These are phyloP conservation scores for Saturnispora ahearnii DNA, from an alignment of 805 yeast genomes.

Conservation along the genomic window DNA sequence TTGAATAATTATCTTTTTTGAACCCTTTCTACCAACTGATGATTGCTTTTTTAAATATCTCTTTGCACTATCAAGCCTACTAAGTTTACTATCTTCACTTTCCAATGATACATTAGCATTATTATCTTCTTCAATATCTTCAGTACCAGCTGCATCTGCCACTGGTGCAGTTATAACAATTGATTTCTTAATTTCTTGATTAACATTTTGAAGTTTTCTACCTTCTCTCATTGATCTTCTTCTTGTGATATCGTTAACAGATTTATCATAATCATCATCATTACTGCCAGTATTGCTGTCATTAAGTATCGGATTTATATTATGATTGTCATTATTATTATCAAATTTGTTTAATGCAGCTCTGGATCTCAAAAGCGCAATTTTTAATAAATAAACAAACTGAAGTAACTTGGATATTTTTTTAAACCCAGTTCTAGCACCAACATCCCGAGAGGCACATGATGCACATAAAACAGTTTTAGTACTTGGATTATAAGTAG, in stretches of 20 bases:
- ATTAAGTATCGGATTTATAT: neutral
- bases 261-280: slow-evolving; percentile 49
- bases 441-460: slow-evolving; percentile 48
- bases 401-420: slow-evolving; percentile 64
- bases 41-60: slow-evolving; percentile 4
- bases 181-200: slow-evolving; percentile 54
- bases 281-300: neutral
- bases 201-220: slow-evolving; percentile 44
- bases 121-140: neutral
- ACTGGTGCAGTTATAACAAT: slow-evolving; percentile 55
- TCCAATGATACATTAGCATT: neutral
- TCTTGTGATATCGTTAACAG: slow-evolving; percentile 68
- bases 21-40: slow-evolving; percentile 21
- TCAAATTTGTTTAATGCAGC: slow-evolving; percentile 30
- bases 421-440: slow-evolving; percentile 46
- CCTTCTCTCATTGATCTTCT: slow-evolving; percentile 66
- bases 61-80: slow-evolving; percentile 4
- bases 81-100: slow-evolving; percentile 4
- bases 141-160: slow-evolving; percentile 31
- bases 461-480: slow-evolving; percentile 46
- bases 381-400: slow-evolving; percentile 64
- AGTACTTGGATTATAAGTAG: slow-evolving; percentile 34
- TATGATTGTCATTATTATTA: neutral
- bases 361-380: slow-evolving; percentile 71
- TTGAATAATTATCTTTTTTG: slow-evolving; percentile 23